phyloP scores from a whole-genome alignment of 371 early-diverging fungal species.

The Mortierella polycephala region DNA sequence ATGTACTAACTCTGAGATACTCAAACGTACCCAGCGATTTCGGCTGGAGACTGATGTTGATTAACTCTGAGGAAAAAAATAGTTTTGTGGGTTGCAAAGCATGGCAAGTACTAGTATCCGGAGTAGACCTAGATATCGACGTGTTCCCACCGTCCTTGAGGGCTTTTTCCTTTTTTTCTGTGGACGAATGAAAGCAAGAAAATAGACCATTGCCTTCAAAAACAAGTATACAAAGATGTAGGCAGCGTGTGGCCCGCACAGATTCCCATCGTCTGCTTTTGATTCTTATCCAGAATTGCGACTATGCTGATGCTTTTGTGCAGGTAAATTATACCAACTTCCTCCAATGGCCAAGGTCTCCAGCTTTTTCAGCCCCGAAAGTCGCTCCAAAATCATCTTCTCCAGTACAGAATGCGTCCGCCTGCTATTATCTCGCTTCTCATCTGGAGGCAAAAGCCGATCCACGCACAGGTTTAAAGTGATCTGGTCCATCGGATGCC shows the following conservation, averaged over 20 bases:
- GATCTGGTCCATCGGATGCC: constrained; percentile 31
- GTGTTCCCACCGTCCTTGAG: too few relatives aligned
- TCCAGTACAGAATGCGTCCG: constrained; percentile 25
- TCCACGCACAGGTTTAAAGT: constrained; percentile 37
- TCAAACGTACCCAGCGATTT: neutral
- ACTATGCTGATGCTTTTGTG: neutral
- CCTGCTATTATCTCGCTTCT: constrained; percentile 10
- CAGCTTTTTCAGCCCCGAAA: constrained; percentile 25
- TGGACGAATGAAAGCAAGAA: too few relatives aligned
- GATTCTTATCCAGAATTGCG: neutral
- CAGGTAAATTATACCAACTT: constrained; percentile 18
- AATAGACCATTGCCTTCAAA: too few relatives aligned
- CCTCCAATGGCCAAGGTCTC: constrained; percentile 23
- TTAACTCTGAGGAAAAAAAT: too few relatives aligned
- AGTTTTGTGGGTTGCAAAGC: too few relatives aligned
- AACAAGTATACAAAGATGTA: too few relatives aligned
- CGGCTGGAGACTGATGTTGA: neutral
- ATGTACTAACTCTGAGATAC: neutral
- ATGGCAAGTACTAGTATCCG: too few relatives aligned
- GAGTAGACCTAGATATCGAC: too few relatives aligned
- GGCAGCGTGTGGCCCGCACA: neutral
- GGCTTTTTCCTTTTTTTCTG: too few relatives aligned
- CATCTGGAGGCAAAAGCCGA: constrained; percentile 23
- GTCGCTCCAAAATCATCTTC: constrained; percentile 28
- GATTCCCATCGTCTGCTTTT: too few relatives aligned